Percentiles rank a stretch among this genome's conserved stretches.
These are phyloP conservation scores for Thelephora ganbajun DNA, from an alignment of 768 basidiomycete species.

Conservation along the genomic window DNA sequence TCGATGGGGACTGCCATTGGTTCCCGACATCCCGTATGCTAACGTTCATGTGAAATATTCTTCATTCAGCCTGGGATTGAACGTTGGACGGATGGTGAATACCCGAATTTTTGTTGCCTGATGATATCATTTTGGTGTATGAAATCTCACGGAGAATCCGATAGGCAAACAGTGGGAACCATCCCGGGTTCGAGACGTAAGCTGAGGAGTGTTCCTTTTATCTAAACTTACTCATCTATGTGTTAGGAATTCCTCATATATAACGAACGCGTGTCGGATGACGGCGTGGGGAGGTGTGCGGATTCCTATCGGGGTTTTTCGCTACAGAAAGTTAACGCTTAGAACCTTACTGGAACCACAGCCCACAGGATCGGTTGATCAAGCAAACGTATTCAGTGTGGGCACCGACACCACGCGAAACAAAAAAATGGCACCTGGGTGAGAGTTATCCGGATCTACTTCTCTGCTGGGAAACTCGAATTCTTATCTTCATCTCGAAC, in stretches of 20 bases:
- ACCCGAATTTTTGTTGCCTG: too few relatives aligned
- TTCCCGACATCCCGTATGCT: background rate
- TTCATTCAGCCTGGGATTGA: constrained; percentile 54
- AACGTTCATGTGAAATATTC: background rate
- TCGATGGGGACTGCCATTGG: constrained; percentile 3
- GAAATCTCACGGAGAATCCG: background rate
- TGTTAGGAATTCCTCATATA: constrained; percentile 66
- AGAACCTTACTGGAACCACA: background rate
- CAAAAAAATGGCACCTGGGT: constrained; percentile 77
- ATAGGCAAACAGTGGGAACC: constrained; percentile 48
- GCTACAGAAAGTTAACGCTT: too few relatives aligned
- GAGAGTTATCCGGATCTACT: constrained; percentile 2
- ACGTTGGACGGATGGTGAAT: constrained; percentile 59
- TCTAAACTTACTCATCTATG: background rate
- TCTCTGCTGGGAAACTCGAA: background rate
- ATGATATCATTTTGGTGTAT: constrained; percentile 18
- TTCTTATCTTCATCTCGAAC: constrained; percentile 1
- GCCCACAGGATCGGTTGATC: constrained; percentile 33
- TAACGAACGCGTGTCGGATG: constrained; percentile 42
- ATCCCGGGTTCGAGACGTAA: constrained; percentile 62
- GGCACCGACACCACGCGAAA: constrained; percentile 50
- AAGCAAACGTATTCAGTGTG: constrained; percentile 77
- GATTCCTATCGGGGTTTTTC: constrained; percentile 10
- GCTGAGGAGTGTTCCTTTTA: constrained; percentile 10
- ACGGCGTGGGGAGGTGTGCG: constrained; percentile 7